Base-by-base conservation (phyloP, 2,329 filamentous ascomycete species). In the Aspergillus jensenii region DNA sequence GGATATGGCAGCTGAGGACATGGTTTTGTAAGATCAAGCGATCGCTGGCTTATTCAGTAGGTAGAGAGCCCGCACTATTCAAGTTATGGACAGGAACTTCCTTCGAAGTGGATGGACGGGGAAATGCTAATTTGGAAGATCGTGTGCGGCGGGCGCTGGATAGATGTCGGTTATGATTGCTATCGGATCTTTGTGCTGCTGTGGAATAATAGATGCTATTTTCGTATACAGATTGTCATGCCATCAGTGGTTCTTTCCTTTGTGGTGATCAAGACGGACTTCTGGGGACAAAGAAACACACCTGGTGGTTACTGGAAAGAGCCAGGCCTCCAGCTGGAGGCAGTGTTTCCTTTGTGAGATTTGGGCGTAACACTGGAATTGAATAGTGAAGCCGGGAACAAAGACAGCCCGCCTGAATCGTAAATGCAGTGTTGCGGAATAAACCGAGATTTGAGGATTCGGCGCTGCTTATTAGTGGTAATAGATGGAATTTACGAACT, bases 191-290 rank as follows among this genome's bases (percentile, higher is more conserved):
- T 56, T 56, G 46, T 56, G 39, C 31, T 31, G 5, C n/a, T 23
- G n/a, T 25, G n/a, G 12, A 33, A 55, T 27, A 55, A 55, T 11
- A 49, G 44, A 43, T 43, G 43, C 53, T 55, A 55, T 50, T 55
- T 55, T 50, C 5, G 45, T 48, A 49, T 31, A 15, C 15, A 23
- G n/a, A 43, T 44, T 14, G 37, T 23, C 1, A 35, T 48, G 40
- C 25, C 39, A 43, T 19, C 25, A 6, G 21, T 51, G 37, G 27
- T 21, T 39, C 5, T 49, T 39, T n/a, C 25, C 35, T 43, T 37
- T 49, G 17, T 39, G 2, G 17, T 23, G 39, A 25, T 45, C 39
- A 50, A 39, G 53, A 50, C n/a, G n/a, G 15, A 12, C 4, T 21
- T 41, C 23, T 33, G 23, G 15, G n/a, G 37, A 55, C 53, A 55